Evolutionary conservation across 1,139 yeast genomes (phyloP), one percentile per base, ranked within the genome.

Genomic region (Blastobotrys apis): DNA sequence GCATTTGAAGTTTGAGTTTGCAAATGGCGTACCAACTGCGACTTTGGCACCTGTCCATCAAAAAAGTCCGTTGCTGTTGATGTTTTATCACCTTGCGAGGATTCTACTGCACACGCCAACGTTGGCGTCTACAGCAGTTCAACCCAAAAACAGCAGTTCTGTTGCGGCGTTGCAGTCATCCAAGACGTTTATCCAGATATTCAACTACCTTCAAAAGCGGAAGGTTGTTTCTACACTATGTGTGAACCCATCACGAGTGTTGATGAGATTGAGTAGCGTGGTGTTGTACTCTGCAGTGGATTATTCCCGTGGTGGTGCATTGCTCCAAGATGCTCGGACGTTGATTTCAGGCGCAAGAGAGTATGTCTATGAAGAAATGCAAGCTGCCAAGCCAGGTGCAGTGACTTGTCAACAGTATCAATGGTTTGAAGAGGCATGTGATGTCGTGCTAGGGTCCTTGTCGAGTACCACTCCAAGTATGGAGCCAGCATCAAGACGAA

Each of bases 251-350:
- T 70, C 88, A 0, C 67, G 94, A 47, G 78, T 82, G 48, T 78
- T 79, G 54, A 79, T 88, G 1, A 68, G 88, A 39, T 73, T 82
- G 50, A 74, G 88, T 0, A 67, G 86, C 15, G 62, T 86, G 45
- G 84, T 85, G 16, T 85, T 94, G 1, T 81, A 81, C 52, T 90
- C 94, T 8, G 78, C 87, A 0, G 69, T 87, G 47, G 95, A 86
- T 53, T 86, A 85, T 59, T 81, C 87, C 2, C 80, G 85, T 58
- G 88, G 92, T 21, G 95, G 96, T 0, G 81, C 92, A 0, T 65
- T 87, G 46, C 79, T 81, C 56, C 83, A 77, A 58, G 86, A 81
- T 41, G 79, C 82, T 60, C 82, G 80, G 52, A 71, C 67, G 39
- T 48, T 59, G 31, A 46, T 66, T 45, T 48, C 56, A 2, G 49